phyloP scores from a whole-genome alignment of 768 basidiomycete species.

The Phylloporus sp. region DNA sequence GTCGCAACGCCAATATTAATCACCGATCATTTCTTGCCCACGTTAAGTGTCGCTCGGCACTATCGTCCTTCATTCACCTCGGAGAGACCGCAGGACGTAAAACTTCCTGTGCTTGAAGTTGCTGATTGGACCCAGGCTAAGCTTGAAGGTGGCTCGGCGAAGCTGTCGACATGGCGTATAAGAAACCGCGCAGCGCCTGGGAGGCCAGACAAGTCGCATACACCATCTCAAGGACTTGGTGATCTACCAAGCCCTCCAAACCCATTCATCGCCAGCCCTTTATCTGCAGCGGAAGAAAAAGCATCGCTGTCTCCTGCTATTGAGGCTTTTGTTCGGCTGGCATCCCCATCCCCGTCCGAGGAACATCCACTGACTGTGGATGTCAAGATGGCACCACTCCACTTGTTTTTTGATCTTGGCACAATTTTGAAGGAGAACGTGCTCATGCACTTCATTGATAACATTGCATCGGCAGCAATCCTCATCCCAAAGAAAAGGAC shows the following conservation, averaged over 20 bases:
- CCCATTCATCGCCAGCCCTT: slow-evolving; percentile 18
- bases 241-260: slow-evolving; percentile 15
- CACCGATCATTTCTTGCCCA: slow-evolving; percentile 62
- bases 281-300: slow-evolving; percentile 15
- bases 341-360: background rate
- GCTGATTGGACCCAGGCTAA: slow-evolving; percentile 58
- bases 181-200: slow-evolving; percentile 29
- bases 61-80: slow-evolving; percentile 36
- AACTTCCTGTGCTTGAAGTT: slow-evolving; percentile 54
- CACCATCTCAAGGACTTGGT: slow-evolving; percentile 13
- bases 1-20: slow-evolving; percentile 65
- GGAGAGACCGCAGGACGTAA: slow-evolving; percentile 18
- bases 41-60: slow-evolving; percentile 50
- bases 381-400: slow-evolving; percentile 56
- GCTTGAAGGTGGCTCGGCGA: slow-evolving; percentile 41
- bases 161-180: slow-evolving; percentile 61
- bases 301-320: slow-evolving; percentile 14
- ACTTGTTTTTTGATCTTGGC: slow-evolving; percentile 71
- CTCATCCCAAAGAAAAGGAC: slow-evolving; percentile 9
- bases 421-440: slow-evolving; percentile 36
- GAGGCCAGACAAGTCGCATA: slow-evolving; percentile 16
- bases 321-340: slow-evolving; percentile 13
- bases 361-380: slow-evolving; percentile 16
- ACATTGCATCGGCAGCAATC: slow-evolving; percentile 27
- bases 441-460: slow-evolving; percentile 48